phyloP scores from a whole-genome alignment of 1,284 basidiomycete genomes.

The Cryptococcus hybrid region DNA sequence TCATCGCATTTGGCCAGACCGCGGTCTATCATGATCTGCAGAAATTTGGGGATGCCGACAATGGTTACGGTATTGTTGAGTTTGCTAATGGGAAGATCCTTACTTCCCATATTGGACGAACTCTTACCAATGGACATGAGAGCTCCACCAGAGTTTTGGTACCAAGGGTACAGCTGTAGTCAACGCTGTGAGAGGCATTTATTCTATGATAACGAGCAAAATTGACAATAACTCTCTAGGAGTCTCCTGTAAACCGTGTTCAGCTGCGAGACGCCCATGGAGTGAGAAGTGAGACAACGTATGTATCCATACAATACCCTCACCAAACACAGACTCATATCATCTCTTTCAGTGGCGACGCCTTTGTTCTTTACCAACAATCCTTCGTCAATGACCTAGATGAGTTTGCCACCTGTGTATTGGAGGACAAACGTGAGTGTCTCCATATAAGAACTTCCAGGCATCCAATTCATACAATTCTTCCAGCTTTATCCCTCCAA shows the following conservation, averaged over 20 bases:
- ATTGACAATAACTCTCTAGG: too few relatives aligned
- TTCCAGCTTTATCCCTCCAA: background rate
- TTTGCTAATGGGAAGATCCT: slow-evolving; percentile 19
- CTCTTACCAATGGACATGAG: slow-evolving; percentile 16
- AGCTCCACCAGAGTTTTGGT: slow-evolving; percentile 16
- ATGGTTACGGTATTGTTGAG: slow-evolving; percentile 17
- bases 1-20: slow-evolving; percentile 21
- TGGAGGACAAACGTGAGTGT: slow-evolving; percentile 16
- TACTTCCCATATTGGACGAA: slow-evolving; percentile 19
- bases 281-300: too few relatives aligned
- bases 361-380: too few relatives aligned
- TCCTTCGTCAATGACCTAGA: too few relatives aligned
- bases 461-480: background rate
- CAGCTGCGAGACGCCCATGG: too few relatives aligned
- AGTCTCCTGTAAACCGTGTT: too few relatives aligned
- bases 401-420: slow-evolving; percentile 9
- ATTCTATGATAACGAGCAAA: background rate
- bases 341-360: too few relatives aligned
- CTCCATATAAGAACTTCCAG: background rate
- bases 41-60: slow-evolving; percentile 22
- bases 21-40: slow-evolving; percentile 20
- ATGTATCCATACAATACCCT: too few relatives aligned
- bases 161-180: slow-evolving; percentile 17
- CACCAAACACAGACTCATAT: too few relatives aligned
- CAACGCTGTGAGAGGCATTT: slow-evolving; percentile 13